Conservation (phyloP, 352 stramenopile genomes). For the Phytophthora sp. region DNA sequence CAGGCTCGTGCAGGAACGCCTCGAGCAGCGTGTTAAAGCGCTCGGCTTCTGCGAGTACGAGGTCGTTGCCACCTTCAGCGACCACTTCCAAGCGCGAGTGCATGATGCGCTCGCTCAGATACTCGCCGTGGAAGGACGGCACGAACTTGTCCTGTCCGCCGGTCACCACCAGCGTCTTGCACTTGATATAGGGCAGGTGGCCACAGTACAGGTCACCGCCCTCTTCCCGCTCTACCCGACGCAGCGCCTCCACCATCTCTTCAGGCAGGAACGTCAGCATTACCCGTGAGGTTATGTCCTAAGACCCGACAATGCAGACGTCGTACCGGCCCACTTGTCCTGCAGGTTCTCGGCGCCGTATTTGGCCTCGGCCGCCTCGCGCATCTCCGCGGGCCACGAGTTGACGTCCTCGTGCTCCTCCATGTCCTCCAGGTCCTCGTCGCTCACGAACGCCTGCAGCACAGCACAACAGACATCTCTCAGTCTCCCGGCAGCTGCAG, state of each 20-base stretch:
- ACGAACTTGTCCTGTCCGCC: constrained; percentile 71
- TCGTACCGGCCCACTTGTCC: constrained; percentile 51
- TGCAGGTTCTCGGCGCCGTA: constrained; percentile 62
- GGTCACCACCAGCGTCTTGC: constrained; percentile 84
- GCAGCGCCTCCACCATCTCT: constrained; percentile 66
- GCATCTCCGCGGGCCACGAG: constrained; percentile 59
- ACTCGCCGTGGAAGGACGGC: constrained; percentile 75
- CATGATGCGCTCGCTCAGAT: constrained; percentile 88
- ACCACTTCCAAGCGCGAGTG: constrained; percentile 75
- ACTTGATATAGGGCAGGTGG: constrained; percentile 70
- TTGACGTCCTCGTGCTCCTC: constrained; percentile 51
- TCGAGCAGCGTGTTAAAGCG: constrained; percentile 69
- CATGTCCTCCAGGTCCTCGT: constrained; percentile 74
- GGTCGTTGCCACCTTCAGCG: constrained; percentile 56
- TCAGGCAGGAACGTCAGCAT: constrained; percentile 5
- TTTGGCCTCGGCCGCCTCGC: constrained; percentile 54
- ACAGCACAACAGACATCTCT: background rate
- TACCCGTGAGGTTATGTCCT: no score
- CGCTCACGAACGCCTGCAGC: constrained; percentile 70
- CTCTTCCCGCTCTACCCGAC: constrained; percentile 54
- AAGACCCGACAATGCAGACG: background rate
- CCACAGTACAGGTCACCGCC: constrained; percentile 76
- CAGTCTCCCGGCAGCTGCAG: constrained; percentile 7
- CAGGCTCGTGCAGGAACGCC: constrained; percentile 70
- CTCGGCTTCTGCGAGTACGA: constrained; percentile 52